These are phyloP conservation scores for Byssothecium circinans DNA, from an alignment of 2,329 filamentous ascomycete species.

Conservation along the genomic window DNA sequence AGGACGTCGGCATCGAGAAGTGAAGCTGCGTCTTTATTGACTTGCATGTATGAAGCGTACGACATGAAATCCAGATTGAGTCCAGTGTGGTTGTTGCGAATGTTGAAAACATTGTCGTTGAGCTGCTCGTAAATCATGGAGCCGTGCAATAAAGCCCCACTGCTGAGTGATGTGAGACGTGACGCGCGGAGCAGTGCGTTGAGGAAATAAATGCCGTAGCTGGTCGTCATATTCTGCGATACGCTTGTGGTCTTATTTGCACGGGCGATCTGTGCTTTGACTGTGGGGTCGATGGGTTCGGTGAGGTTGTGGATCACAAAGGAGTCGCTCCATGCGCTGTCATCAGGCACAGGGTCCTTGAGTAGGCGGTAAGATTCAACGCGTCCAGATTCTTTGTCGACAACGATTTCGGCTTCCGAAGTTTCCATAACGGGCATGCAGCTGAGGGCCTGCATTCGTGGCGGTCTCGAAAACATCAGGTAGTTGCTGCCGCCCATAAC, in stretches of 20 bases:
- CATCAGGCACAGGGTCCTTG: not conserved
- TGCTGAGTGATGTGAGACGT: slow-evolving; percentile 2
- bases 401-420: slow-evolving; percentile 9
- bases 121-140: not conserved
- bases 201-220: slow-evolving; percentile 17
- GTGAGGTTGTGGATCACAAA: slow-evolving; percentile 9
- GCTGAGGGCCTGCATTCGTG: slow-evolving; percentile 11
- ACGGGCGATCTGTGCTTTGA: slow-evolving; percentile 1
- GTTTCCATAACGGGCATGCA: slow-evolving; percentile 18
- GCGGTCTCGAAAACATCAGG: slow-evolving; percentile 7
- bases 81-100: slow-evolving; percentile 21
- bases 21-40: slow-evolving; percentile 17
- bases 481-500: not conserved
- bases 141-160: not conserved
- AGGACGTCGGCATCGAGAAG: slow-evolving; percentile 19
- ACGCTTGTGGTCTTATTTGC: not conserved
- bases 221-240: slow-evolving; percentile 12
- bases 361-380: slow-evolving; percentile 11
- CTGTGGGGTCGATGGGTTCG: slow-evolving; percentile 1
- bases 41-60: slow-evolving; percentile 28
- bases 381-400: slow-evolving; percentile 7
- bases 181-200: slow-evolving; percentile 11
- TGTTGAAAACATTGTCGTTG: slow-evolving; percentile 26
- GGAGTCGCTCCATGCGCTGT: slow-evolving; percentile 10
- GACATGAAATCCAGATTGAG: slow-evolving; percentile 35